Evolutionary conservation across 441 rosid species (phyloP), one percentile per base, ranked within the genome.

Genomic region (Sinapis alba): DNA sequence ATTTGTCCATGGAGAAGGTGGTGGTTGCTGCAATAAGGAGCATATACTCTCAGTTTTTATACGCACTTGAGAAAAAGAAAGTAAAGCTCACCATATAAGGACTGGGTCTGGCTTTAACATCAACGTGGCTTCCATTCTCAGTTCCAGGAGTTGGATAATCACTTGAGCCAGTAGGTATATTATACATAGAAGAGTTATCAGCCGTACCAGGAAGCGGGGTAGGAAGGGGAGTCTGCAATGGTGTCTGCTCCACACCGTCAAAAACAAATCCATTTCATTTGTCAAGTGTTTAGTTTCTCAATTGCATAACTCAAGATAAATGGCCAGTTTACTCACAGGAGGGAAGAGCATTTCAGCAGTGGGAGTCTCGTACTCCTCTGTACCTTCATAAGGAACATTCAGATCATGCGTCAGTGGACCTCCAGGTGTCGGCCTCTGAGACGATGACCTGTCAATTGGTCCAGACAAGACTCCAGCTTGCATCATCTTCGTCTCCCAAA

Each of bases 351-450:
- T 87, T 60, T 93, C 99, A 73, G 96, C 94, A 1, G 99, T 96
- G 13, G 99, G 99, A 60, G 98, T 96, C 81, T 96, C 98, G 7
- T 86, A 96, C 82, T 96, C 99, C 81, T 96, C 99, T 0, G 93
- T 79, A 58, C 91, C 98, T 73, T 96, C 93, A 63, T 96, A 96
- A 0, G 98, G 99, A 23, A 91, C 99, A 85, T 96, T 96, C 30
- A 96, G 92, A 81, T 96, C 99, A 36, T 90, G 97, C 38, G 97
- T 86, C 66, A 87, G 51, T 12, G 81, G 83, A 57, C 89, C 89
- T 28, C 90, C 97, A 9, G 89, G 85, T 0, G 80, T 78, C 2
- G 84, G 75, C 86, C 82, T 93, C 21, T 79, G 78, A 66, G 74
- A 82, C 1, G 89, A 78, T 12, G 94, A 84, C 84, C 98, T 87